phyloP scores from a whole-genome alignment of 257 asterid genomes.

The Misopates orontium region DNA sequence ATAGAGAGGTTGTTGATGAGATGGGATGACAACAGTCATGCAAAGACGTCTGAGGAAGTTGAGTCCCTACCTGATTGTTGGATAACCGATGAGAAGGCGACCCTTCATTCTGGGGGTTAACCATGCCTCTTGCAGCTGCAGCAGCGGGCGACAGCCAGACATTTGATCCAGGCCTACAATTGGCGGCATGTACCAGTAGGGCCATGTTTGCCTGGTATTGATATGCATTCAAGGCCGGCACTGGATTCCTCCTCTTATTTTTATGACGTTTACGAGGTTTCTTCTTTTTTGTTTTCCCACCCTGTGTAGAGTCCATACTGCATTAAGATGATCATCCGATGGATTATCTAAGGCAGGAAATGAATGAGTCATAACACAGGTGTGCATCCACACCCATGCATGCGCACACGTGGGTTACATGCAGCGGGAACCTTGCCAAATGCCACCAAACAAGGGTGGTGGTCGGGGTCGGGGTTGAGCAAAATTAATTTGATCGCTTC shows the following conservation, averaged over 20 bases:
- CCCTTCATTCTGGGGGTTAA: too few species aligned
- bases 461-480: not conserved
- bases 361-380: not conserved
- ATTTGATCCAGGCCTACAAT: constrained; percentile 18
- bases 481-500: not conserved
- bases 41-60: too few species aligned
- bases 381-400: too few species aligned
- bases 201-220: not conserved
- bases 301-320: constrained; percentile 20
- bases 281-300: constrained; percentile 19
- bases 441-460: not conserved
- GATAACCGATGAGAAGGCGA: too few species aligned
- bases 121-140: constrained; percentile 15
- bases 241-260: not conserved
- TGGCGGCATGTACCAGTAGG: not conserved
- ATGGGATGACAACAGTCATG: too few species aligned
- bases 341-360: not conserved
- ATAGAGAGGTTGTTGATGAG: too few species aligned
- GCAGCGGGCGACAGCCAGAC: constrained; percentile 23
- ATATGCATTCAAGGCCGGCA: not conserved
- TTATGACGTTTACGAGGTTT: constrained; percentile 8
- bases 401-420: too few species aligned
- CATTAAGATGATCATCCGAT: not conserved
- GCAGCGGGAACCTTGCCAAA: not conserved
- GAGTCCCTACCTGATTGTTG: too few species aligned